Evolutionary conservation across 1,284 basidiomycete genomes (phyloP), one percentile per base, ranked within the genome.

Genomic region (Afroboletus lepidellus): DNA sequence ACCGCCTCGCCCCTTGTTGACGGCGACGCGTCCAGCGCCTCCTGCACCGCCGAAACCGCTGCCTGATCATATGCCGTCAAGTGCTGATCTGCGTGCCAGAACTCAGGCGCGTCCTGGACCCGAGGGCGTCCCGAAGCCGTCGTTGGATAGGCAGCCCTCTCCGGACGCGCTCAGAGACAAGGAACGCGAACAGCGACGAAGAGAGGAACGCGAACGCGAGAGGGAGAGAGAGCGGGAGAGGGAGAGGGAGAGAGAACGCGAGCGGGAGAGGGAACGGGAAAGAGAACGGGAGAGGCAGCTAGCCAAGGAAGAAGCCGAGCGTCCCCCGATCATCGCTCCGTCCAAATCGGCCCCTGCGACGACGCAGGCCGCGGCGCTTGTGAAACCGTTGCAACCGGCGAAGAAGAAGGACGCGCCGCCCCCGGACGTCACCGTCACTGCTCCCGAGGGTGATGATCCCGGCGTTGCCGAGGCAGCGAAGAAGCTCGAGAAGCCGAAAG

Each of bases 391-490:
- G 48, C 90, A 92, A 65, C 84, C 86, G 3, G 68, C 72, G 37
- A 90, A 89, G 77, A 91, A 86, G 70, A 74, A 77, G 45, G 50
- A 71, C 48, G 57, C 41, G 59, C n/a, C 56, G 0, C 50, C 68
- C 11, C 74, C 73, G 2, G 61, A 66, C n/a, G 60, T 77, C 8
- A 72, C 73, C 21, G 69, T 81, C 21, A 75, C 79, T 49, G 74
- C 70, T 12, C 76, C 65, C 20, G 77, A 77, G 47, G 69, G 63
- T 34, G 69, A 60, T 42, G 72, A 71, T 50, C 68, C 75, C 3
- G 77, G 81, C n/a, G 79, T 87, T 8, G 86, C 84, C 0, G 88
- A 85, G 12, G 87, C 88, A 0, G 87, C 87, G 0, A 87, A 86
- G 25, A 68, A 69, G 46, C 72, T 86, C 59, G 73, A 73, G 63